Percentiles rank a stretch among this genome's conserved stretches.
Evolutionary conservation across 176 grass and related monocot species (phyloP).

Genomic region (Triticum turgidum): DNA sequence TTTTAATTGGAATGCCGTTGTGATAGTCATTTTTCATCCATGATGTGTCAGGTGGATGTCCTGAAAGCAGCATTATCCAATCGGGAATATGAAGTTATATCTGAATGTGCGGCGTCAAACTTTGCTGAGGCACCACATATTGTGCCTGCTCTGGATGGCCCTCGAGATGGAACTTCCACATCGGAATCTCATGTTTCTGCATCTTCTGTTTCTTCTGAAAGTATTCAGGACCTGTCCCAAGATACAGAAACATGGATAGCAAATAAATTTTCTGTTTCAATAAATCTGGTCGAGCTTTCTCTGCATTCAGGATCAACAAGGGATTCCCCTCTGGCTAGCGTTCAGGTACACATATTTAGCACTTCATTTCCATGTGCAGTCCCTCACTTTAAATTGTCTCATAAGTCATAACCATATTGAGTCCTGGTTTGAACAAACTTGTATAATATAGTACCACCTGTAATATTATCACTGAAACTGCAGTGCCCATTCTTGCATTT

Average conservation of each 20-base stretch:
- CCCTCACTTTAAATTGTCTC: not conserved
- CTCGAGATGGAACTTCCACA: slow-evolving; percentile 37
- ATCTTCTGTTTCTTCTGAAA: slow-evolving; percentile 57
- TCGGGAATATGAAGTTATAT: slow-evolving; percentile 90
- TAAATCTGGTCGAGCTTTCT: slow-evolving; percentile 89
- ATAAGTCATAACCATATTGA: slow-evolving; percentile 11
- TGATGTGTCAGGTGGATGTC: slow-evolving; percentile 65
- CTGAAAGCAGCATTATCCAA: slow-evolving; percentile 92
- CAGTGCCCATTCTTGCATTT: not conserved
- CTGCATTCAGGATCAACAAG: slow-evolving; percentile 80
- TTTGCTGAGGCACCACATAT: slow-evolving; percentile 77
- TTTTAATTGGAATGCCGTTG: slow-evolving; percentile 1
- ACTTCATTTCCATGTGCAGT: slow-evolving; percentile 13
- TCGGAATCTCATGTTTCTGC: slow-evolving; percentile 38
- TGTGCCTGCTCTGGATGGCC: slow-evolving; percentile 69
- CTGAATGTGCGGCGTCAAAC: slow-evolving; percentile 86
- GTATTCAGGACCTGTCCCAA: slow-evolving; percentile 35
- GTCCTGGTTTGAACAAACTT: not conserved
- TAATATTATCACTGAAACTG: slow-evolving; percentile 6
- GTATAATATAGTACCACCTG: not conserved
- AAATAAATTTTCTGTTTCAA: slow-evolving; percentile 63
- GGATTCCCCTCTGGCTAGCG: slow-evolving; percentile 82
- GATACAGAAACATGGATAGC: slow-evolving; percentile 67
- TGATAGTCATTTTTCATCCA: slow-evolving; percentile 24
- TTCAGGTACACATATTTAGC: slow-evolving; percentile 57